Base-by-base conservation (phyloP, 2,329 filamentous ascomycete genomes). In the Diaporthe citri region DNA sequence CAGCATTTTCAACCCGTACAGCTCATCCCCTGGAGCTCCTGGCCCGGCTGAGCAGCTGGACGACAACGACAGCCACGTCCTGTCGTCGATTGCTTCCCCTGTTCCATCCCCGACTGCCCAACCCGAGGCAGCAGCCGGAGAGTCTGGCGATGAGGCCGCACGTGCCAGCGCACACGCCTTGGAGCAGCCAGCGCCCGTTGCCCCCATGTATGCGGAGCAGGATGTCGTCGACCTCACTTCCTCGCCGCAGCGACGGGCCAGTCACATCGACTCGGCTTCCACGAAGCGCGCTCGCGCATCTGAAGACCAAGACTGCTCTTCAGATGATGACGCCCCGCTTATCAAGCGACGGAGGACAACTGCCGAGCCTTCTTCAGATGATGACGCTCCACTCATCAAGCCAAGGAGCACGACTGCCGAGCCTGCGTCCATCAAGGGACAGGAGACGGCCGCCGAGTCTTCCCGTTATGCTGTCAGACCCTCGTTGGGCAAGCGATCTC, bases 401-500 rank as follows among this genome's bases (percentile, higher is more conserved):
- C 52, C 25, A 31, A 25, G 5, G 13, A 55, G 28, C 25, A 55
- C 25, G 52, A 17, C 25, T 48, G 17, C 43, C 43, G 17, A 20
- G 20, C 43, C 43, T 48, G 15, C 17, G 17, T 22, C 43, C 17
- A 48, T 17, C 43, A 60, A 60, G 59, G 25, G 8, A 41, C 59
- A 41, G 25, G 46, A 64, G 60, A 31, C 4, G 4, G 41, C n/a
- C 8, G 36, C 13, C n/a, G 17, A 60, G 57, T 15, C 36, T 60
- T 4, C 36, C 6, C 9, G 13, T 28, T 25, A 39, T 3, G n/a
- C 36, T 1, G 39, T 12, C 25, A 13, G n/a, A 31, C 6, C 13
- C 39, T 43, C 59, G n/a, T 28, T n/a, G n/a, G 12, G n/a, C n/a
- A 62, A 62, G 59, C 36, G 59, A 28, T 62, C 59, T 43, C 59